These are phyloP conservation scores for Pseudonectria buxi DNA, from an alignment of 2,329 filamentous ascomycete species.

Conservation along the genomic window DNA sequence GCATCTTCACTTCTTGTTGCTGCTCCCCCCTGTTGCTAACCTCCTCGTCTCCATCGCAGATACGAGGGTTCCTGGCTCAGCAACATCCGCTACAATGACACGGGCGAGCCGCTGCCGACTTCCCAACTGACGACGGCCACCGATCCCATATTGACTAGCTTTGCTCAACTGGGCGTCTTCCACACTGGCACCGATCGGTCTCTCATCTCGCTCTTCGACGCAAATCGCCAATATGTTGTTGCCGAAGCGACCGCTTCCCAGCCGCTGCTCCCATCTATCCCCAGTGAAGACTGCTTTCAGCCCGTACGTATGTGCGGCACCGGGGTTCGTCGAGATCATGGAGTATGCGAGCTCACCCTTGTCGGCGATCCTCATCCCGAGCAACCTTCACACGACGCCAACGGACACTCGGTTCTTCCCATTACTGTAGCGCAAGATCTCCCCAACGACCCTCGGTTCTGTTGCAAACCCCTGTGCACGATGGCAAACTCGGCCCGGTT, in stretches of 20 bases:
- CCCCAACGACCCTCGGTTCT: slow-evolving; percentile 23
- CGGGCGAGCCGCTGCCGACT: slow-evolving; percentile 15
- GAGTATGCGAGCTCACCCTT: slow-evolving; percentile 24
- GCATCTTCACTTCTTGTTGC: background rate
- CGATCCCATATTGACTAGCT: slow-evolving; percentile 39
- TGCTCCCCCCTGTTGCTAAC: background rate
- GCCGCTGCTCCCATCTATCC: slow-evolving; percentile 23
- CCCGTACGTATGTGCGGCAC: slow-evolving; percentile 24
- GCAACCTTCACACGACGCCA: background rate
- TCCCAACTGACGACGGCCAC: slow-evolving; percentile 20
- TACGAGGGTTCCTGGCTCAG: slow-evolving; percentile 8
- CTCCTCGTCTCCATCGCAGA: background rate
- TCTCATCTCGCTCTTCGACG: slow-evolving; percentile 46
- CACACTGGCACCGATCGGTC: slow-evolving; percentile 36
- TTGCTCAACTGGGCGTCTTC: slow-evolving; percentile 42
- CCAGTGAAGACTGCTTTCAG: slow-evolving; percentile 5
- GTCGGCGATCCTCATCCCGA: background rate
- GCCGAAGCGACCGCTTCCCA: slow-evolving; percentile 42
- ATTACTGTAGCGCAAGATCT: slow-evolving; percentile 31
- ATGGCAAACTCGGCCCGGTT: slow-evolving; percentile 24
- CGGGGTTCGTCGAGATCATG: slow-evolving; percentile 23
- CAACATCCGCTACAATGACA: slow-evolving; percentile 16
- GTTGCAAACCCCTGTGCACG: slow-evolving; percentile 17
- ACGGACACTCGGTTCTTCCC: slow-evolving; percentile 16
- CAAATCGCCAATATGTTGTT: slow-evolving; percentile 40